Conservation (phyloP, 495 filamentous ascomycete species). For the Aspergillus sclerotiicarbonarius region DNA sequence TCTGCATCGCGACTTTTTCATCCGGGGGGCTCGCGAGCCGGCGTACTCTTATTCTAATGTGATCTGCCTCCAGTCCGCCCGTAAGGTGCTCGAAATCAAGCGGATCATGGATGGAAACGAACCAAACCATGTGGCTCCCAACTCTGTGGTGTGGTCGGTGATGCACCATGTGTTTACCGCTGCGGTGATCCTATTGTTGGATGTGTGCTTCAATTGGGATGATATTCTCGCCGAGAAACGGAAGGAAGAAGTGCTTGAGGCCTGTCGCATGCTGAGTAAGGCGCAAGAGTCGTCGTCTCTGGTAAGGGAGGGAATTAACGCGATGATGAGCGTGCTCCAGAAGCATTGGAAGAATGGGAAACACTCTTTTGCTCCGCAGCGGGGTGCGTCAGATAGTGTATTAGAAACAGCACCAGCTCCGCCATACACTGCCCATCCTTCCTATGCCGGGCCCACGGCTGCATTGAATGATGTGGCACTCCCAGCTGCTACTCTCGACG, state of each 20-base stretch:
- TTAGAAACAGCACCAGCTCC: background rate
- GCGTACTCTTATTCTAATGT: constrained; percentile 46
- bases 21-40: constrained; percentile 39
- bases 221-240: constrained; percentile 40
- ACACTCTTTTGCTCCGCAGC: background rate
- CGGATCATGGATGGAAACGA: constrained; percentile 41
- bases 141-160: constrained; percentile 34
- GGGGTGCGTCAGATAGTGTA: background rate
- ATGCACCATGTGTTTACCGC: constrained; percentile 50
- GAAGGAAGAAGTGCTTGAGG: constrained; percentile 41
- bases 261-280: constrained; percentile 43
- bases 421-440: background rate
- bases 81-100: constrained; percentile 40
- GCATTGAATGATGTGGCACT: background rate
- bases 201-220: constrained; percentile 46
- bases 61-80: constrained; percentile 42
- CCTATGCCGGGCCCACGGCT: background rate
- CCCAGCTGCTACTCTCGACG: background rate
- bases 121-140: constrained; percentile 24
- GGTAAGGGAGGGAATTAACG: constrained; percentile 33
- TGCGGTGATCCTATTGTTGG: constrained; percentile 43
- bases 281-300: constrained; percentile 33
- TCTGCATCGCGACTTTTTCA: constrained; percentile 42
- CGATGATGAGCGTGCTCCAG: constrained; percentile 36
- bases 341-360: constrained; percentile 31